Percentiles rank a stretch among this genome's conserved stretches.
These are phyloP conservation scores for Alternaria brassicae DNA, from an alignment of 2,329 filamentous ascomycete genomes.

Conservation along the genomic window DNA sequence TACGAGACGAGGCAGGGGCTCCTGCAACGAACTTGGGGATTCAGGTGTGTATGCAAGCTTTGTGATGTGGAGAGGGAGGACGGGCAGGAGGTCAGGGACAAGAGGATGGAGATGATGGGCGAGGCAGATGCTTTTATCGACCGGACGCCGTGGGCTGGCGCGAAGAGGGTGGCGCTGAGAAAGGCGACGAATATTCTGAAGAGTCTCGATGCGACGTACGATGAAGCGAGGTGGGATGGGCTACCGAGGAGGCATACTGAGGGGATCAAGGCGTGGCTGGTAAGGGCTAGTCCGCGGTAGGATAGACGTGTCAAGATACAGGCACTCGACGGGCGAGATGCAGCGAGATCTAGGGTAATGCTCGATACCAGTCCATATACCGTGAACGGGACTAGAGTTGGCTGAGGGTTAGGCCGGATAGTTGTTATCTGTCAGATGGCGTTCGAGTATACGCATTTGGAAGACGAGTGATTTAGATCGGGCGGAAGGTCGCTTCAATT, in stretches of 20 bases:
- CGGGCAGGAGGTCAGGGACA: slow-evolving; percentile 27
- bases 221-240: slow-evolving; percentile 27
- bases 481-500: too few species aligned
- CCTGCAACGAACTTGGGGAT: slow-evolving; percentile 49
- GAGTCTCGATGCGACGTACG: slow-evolving; percentile 36
- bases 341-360: too few species aligned
- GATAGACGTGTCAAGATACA: too few species aligned
- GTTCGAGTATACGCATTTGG: too few species aligned
- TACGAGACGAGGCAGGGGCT: slow-evolving; percentile 46
- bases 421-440: too few species aligned
- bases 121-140: slow-evolving; percentile 36
- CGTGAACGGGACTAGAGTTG: too few species aligned
- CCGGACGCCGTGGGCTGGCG: slow-evolving; percentile 37
- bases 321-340: too few species aligned
- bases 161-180: slow-evolving; percentile 32
- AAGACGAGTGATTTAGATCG: too few species aligned
- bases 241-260: slow-evolving; percentile 25
- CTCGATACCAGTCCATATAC: too few species aligned
- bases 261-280: slow-evolving; percentile 30
- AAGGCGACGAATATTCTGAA: slow-evolving; percentile 33
- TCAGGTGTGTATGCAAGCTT: slow-evolving; percentile 52
- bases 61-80: slow-evolving; percentile 48
- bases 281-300: slow-evolving; percentile 24
- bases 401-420: too few species aligned
- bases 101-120: slow-evolving; percentile 30